Conservation (phyloP, 2,329 filamentous ascomycete species). For the Diaporthe citriasiana region DNA sequence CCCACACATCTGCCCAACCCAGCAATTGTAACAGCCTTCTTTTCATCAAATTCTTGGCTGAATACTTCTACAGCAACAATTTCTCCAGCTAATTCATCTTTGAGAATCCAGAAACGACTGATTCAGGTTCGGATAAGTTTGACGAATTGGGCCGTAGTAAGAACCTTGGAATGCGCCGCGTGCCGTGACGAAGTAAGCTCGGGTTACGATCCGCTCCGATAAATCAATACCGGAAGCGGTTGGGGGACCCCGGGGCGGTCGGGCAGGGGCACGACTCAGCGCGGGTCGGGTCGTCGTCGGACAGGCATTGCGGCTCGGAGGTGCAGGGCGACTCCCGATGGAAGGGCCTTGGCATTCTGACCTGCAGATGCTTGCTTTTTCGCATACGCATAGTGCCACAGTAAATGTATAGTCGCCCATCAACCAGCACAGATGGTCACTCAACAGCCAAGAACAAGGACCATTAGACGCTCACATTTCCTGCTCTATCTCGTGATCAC, state of each 20-base stretch:
- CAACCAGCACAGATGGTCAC: constrained; percentile 25
- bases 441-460: constrained; percentile 30
- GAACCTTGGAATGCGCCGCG: too few species aligned
- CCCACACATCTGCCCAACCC: background rate
- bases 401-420: background rate
- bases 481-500: constrained; percentile 40
- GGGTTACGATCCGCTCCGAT: background rate
- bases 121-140: background rate
- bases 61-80: background rate
- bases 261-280: background rate
- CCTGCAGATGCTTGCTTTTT: constrained; percentile 10
- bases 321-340: constrained; percentile 35
- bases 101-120: background rate
- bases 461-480: constrained; percentile 35
- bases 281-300: constrained; percentile 3
- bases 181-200: too few species aligned
- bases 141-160: too few species aligned
- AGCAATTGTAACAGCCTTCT: too few species aligned
- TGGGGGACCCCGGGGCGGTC: background rate
- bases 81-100: background rate
- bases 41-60: background rate
- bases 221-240: background rate
- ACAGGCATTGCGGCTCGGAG: constrained; percentile 32
- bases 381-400: background rate
- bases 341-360: background rate